Conservation (phyloP, 2,329 filamentous ascomycete species). For the Aspergillus sp. region DNA sequence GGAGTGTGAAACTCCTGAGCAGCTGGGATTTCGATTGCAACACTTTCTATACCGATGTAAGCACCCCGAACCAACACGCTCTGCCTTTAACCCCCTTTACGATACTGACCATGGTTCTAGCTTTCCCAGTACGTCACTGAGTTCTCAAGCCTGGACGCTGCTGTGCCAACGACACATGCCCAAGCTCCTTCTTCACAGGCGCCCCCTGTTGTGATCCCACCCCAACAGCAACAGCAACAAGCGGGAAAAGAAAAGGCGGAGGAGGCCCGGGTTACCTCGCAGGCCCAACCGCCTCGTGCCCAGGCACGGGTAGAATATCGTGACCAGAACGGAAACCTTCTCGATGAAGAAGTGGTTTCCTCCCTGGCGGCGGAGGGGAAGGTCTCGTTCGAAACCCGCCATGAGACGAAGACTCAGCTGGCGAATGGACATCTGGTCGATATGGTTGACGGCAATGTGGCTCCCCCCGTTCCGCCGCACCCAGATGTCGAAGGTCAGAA, state of each 20-base stretch:
- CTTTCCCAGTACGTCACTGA: constrained; percentile 39
- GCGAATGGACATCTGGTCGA: constrained; percentile 73
- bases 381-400: constrained; percentile 91
- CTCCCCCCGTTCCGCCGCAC: constrained; percentile 54
- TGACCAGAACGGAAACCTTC: constrained; percentile 86
- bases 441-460: constrained; percentile 38
- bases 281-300: constrained; percentile 40
- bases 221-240: constrained; percentile 22
- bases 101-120: constrained; percentile 21
- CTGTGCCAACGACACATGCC: constrained; percentile 22
- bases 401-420: constrained; percentile 88
- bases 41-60: constrained; percentile 81
- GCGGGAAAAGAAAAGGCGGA: constrained; percentile 18
- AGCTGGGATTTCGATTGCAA: constrained; percentile 99
- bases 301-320: constrained; percentile 92
- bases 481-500: constrained; percentile 58
- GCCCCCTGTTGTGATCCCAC: constrained; percentile 13
- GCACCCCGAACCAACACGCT: constrained; percentile 38
- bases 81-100: neutral
- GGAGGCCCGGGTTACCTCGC: constrained; percentile 33
- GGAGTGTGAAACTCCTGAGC: constrained; percentile 77
- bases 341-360: constrained; percentile 79
- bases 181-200: constrained; percentile 8
- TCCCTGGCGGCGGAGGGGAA: constrained; percentile 72
- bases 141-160: constrained; percentile 19